Conservation (phyloP, 768 basidiomycete species). For the Amanita phalloides region DNA sequence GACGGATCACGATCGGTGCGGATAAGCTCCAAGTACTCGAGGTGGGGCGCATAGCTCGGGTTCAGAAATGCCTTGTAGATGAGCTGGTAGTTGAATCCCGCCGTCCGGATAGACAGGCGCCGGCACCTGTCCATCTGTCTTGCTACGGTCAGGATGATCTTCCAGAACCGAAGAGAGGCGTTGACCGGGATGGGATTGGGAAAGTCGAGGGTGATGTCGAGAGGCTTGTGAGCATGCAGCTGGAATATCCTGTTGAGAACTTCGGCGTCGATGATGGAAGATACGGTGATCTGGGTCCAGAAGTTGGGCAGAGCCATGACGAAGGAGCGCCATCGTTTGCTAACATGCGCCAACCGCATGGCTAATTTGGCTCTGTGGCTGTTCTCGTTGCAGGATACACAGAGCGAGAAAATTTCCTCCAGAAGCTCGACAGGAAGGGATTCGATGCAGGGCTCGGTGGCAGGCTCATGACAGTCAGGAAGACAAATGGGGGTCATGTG, state of each 20-base stretch:
- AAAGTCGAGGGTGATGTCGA: conserved; percentile 2
- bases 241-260: background rate
- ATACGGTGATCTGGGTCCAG: conserved; percentile 3
- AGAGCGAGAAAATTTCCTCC: background rate
- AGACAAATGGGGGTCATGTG: background rate
- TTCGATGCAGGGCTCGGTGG: background rate
- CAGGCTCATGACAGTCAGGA: background rate
- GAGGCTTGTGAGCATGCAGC: background rate
- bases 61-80: conserved; percentile 4
- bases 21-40: conserved; percentile 4
- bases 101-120: background rate
- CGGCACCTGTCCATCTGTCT: conserved; percentile 2
- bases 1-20: conserved; percentile 4
- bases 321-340: conserved; percentile 2
- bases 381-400: background rate
- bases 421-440: background rate
- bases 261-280: conserved; percentile 3
- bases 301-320: background rate
- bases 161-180: conserved; percentile 3
- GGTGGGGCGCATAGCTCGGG: background rate
- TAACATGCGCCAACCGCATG: conserved; percentile 4
- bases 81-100: conserved; percentile 1
- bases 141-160: conserved; percentile 1
- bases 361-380: conserved; percentile 1
- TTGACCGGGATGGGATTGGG: background rate